A percentile compares a stretch with the other conserved stretches of the same genome.
Conservation (phyloP, 2,329 filamentous ascomycete genomes). For the Penicillium psychrosexuale region DNA sequence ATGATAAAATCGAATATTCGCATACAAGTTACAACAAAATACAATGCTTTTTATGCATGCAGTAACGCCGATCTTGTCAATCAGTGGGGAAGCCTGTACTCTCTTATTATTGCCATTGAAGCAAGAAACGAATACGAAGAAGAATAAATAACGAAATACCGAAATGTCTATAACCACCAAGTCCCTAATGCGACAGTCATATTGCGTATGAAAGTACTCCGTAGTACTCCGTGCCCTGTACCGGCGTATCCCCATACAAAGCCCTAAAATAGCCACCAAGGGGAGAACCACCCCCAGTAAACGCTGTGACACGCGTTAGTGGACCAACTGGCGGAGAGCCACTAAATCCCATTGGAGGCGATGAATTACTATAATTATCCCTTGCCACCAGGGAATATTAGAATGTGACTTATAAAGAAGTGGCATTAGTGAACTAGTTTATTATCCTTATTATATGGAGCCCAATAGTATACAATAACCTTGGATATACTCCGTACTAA, state of each 20-base stretch:
- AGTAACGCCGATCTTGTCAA: slow-evolving; percentile 16
- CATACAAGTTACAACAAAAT: slow-evolving; percentile 15
- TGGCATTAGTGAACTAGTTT: background rate
- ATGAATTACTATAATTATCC: slow-evolving; percentile 20
- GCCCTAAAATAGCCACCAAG: background rate
- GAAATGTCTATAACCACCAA: too few relatives aligned
- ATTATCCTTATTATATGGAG: too few relatives aligned
- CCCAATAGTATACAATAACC: too few relatives aligned
- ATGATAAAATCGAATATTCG: slow-evolving; percentile 5
- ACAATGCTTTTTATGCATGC: slow-evolving; percentile 20
- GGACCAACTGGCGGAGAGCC: slow-evolving; percentile 21
- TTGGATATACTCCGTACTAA: too few relatives aligned
- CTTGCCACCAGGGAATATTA: slow-evolving; percentile 5
- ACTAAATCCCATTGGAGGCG: slow-evolving; percentile 18
- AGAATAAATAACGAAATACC: background rate
- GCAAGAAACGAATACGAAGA: too few relatives aligned
- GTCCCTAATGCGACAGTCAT: too few relatives aligned
- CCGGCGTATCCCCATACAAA: too few relatives aligned
- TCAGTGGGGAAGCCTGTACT: slow-evolving; percentile 17
- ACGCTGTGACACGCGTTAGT: slow-evolving; percentile 36
- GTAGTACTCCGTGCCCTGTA: too few relatives aligned
- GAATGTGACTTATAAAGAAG: background rate
- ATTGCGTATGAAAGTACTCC: too few relatives aligned
- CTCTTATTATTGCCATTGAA: background rate
- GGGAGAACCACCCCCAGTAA: background rate